Conservation (phyloP, 2,329 filamentous ascomycete genomes). For the Botrytis fabae region DNA sequence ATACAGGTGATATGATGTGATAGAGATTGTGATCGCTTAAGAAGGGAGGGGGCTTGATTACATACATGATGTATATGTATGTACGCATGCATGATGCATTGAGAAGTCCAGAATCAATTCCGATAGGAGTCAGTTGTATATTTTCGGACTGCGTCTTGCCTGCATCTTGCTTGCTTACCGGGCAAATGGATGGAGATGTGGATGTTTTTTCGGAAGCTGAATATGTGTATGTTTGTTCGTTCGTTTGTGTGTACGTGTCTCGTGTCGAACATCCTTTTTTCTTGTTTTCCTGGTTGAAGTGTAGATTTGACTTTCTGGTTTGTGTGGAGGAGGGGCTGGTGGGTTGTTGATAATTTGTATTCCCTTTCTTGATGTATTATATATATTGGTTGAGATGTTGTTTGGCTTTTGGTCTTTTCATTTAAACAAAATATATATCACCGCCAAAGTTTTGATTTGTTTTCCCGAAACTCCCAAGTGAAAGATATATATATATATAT, state of each 20-base stretch:
- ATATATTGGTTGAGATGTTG: not conserved
- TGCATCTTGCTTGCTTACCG: not conserved
- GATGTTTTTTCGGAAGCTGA: not conserved
- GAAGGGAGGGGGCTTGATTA: not conserved
- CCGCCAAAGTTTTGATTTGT: not conserved
- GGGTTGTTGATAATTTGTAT: not conserved
- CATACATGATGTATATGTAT: not conserved
- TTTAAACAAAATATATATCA: not conserved
- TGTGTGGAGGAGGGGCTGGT: too few species aligned
- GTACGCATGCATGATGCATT: not conserved
- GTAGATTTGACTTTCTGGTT: too few species aligned
- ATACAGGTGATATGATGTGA: not conserved
- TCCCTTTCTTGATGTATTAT: not conserved
- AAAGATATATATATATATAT: not conserved
- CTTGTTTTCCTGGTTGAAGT: too few species aligned
- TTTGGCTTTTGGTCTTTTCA: not conserved
- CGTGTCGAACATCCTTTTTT: not conserved
- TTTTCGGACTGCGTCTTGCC: not conserved
- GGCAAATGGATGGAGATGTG: not conserved
- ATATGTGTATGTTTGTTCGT: not conserved
- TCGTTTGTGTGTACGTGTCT: not conserved
- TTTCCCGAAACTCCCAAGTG: fast-evolving
- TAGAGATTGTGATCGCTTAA: not conserved
- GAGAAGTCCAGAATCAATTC: not conserved
- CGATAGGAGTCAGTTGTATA: not conserved